phyloP scores from a whole-genome alignment of 2,329 filamentous ascomycete genomes.

The Paraconiothyrium brasiliense region DNA sequence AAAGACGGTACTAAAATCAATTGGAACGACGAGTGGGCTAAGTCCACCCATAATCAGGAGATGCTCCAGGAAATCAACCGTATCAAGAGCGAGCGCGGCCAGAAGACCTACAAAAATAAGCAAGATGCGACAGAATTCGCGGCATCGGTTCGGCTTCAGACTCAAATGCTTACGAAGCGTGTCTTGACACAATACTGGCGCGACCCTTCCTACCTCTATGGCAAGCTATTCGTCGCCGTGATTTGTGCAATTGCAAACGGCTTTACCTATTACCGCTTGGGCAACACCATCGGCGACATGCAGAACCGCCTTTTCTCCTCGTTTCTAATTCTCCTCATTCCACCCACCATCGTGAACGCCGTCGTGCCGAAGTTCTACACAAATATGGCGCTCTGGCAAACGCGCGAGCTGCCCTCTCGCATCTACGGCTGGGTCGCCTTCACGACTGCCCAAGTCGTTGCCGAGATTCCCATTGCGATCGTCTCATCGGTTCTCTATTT shows the following conservation, averaged over 20 bases:
- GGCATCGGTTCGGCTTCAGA: slow-evolving; percentile 71
- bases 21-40: slow-evolving; percentile 80
- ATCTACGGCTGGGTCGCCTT: slow-evolving; percentile 84
- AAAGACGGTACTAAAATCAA: slow-evolving; percentile 67
- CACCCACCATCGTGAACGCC: slow-evolving; percentile 76
- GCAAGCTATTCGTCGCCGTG: slow-evolving; percentile 76
- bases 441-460: slow-evolving; percentile 75
- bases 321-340: slow-evolving; percentile 68
- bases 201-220: slow-evolving; percentile 78
- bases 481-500: slow-evolving; percentile 73
- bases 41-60: slow-evolving; percentile 67
- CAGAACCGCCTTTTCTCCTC: slow-evolving; percentile 80
- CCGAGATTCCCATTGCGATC: slow-evolving; percentile 76
- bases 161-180: slow-evolving; percentile 71
- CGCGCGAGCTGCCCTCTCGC: slow-evolving; percentile 75
- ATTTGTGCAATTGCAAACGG: slow-evolving; percentile 81
- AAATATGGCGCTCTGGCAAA: slow-evolving; percentile 77
- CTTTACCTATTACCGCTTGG: slow-evolving; percentile 79
- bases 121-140: slow-evolving; percentile 67
- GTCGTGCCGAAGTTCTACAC: slow-evolving; percentile 81
- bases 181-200: slow-evolving; percentile 80
- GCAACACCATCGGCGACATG: slow-evolving; percentile 72
- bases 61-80: slow-evolving; percentile 72
- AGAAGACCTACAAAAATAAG: slow-evolving; percentile 48
- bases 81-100: slow-evolving; percentile 67